Base-by-base conservation (phyloP, 345 rosid genomes). In the Streptanthus diversifolius region DNA sequence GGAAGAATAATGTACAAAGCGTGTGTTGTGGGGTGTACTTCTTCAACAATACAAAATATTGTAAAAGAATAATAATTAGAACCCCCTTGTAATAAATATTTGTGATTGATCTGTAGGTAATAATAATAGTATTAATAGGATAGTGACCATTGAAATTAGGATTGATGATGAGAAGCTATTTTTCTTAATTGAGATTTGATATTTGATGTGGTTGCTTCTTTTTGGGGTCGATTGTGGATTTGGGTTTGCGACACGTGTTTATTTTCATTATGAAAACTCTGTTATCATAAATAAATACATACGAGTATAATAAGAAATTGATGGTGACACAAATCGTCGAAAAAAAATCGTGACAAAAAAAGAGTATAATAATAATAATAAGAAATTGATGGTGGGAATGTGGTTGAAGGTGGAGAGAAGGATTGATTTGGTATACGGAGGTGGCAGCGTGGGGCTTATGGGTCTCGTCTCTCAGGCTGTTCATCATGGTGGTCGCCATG, bases 401-500 rank as follows among this genome's bases (percentile, higher is more conserved):
- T 33, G 62, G 57, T 68, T 68, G 83, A 74, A 92, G 98, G 98
- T 92, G 86, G 96, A 90, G 74, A 87, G 84, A 79, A 87, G 87
- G 80, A 90, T 90, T 87, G 97, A 92, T 82, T 81, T 92, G 88
- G 97, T 92, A 53, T 92, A 90, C 73, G 98, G 98, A 77, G 98
- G 98, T 63, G 95, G 98, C 52, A 90, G 97, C 90, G 89, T 90
- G 85, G 98, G 98, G 49, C 84, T 92, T 78, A 92, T 92, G 98
- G 98, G 97, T 78, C 93, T 92, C 66, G 93, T 92, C 79, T 92
- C 98, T 82, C 98, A 92, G 74, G 97, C 91, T 33, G 98, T 90
- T 86, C 95, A 88, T 90, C 90, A 87, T 90, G 98, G 95, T 63
- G 98, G 97, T 75, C 97, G 98, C 78, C 98, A 90, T 85, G 98